Conservation (phyloP, 2,329 filamentous ascomycete genomes). For the Fusarium abutilonis region DNA sequence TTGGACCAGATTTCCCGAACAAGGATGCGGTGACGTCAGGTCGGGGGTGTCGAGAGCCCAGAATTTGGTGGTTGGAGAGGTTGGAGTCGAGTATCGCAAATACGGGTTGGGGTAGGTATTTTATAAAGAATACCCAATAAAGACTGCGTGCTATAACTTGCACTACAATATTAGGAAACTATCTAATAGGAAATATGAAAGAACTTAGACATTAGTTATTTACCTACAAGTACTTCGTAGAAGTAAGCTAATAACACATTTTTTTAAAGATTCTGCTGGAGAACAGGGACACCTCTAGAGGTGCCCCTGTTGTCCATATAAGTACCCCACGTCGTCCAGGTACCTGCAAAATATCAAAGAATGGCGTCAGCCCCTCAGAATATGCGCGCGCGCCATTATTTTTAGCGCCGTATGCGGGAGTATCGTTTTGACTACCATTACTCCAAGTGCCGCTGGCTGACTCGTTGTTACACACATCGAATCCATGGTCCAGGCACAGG, state of each 20-base stretch:
- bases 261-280: not conserved
- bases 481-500: slow-evolving; percentile 13
- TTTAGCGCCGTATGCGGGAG: slow-evolving; percentile 23
- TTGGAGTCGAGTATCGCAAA: not conserved
- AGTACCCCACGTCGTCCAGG: slow-evolving; percentile 25
- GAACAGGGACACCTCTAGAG: slow-evolving; percentile 5
- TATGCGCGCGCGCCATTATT: slow-evolving; percentile 11
- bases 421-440: slow-evolving; percentile 21
- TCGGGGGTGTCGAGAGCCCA: slow-evolving; percentile 15
- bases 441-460: slow-evolving; percentile 27
- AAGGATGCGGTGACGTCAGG: slow-evolving; percentile 30
- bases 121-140: not conserved
- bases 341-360: slow-evolving; percentile 20
- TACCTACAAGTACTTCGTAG: not conserved
- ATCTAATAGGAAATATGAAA: not conserved
- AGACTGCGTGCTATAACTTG: not conserved
- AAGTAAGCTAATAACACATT: not conserved
- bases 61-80: slow-evolving; percentile 10
- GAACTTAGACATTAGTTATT: not conserved
- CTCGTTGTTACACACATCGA: not conserved
- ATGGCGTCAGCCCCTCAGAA: slow-evolving; percentile 30
- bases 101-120: slow-evolving; percentile 2
- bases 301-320: slow-evolving; percentile 13
- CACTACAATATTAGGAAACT: not conserved
- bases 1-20: slow-evolving; percentile 4